A percentile compares a stretch with the other conserved stretches of the same genome.
These are phyloP conservation scores for Quaeritorhiza haematococci DNA, from an alignment of 371 early-diverging fungal species.

Conservation along the genomic window DNA sequence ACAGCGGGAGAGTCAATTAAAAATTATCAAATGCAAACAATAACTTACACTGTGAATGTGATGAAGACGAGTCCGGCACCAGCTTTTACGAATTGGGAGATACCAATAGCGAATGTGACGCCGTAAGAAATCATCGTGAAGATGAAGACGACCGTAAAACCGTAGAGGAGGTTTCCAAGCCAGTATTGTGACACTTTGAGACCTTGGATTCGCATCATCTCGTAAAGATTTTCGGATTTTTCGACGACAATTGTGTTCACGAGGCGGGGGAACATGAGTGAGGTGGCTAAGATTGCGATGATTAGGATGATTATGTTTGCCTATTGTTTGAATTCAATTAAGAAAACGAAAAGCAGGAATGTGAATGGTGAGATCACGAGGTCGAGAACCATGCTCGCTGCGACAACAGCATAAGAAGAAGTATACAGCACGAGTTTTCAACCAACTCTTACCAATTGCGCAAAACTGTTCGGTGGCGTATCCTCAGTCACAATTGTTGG, in stretches of 20 bases:
- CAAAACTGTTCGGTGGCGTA: no score
- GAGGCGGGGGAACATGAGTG: slow-evolving; percentile 19
- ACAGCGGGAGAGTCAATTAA: no score
- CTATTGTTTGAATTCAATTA: background rate
- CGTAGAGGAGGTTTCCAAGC: slow-evolving; percentile 23
- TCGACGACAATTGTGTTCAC: slow-evolving; percentile 20
- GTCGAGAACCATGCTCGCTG: no score
- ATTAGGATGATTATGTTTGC: background rate
- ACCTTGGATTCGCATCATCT: slow-evolving; percentile 23
- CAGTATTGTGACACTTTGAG: slow-evolving; percentile 12
- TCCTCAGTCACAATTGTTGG: no score
- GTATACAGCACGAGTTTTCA: no score
- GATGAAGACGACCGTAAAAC: slow-evolving; percentile 7
- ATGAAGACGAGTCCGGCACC: slow-evolving; percentile 4
- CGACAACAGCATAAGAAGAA: no score
- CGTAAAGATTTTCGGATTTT: slow-evolving; percentile 22
- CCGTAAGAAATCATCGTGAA: slow-evolving; percentile 12
- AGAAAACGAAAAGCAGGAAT: no score
- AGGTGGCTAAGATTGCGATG: slow-evolving; percentile 13
- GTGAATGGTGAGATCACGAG: no score
- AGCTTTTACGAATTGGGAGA: background rate
- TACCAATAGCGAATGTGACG: slow-evolving; percentile 1
- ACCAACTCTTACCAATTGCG: no score
- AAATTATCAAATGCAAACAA: no score
- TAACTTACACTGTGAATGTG: slow-evolving; percentile 16